phyloP scores from a whole-genome alignment of 1,284 basidiomycete species.

The Tilletia walkeri region DNA sequence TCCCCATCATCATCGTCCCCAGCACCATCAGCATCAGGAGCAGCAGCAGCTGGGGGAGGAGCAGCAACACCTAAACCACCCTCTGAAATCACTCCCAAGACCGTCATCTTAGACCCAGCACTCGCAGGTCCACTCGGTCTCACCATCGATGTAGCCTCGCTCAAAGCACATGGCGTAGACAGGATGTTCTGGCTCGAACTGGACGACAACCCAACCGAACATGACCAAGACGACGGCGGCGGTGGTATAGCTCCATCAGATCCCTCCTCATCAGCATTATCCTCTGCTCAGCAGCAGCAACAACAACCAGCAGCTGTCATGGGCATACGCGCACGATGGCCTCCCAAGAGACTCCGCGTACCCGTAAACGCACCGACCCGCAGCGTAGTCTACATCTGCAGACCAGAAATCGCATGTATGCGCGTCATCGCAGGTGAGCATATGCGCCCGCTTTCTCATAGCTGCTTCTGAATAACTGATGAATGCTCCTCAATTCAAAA shows the following conservation, averaged over 20 bases:
- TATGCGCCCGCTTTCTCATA: neutral
- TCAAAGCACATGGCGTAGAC: conserved; percentile 97
- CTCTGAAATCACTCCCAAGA: conserved; percentile 65
- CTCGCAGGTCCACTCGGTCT: conserved; percentile 89
- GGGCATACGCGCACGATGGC: conserved; percentile 1
- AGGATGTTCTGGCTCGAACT: conserved; percentile 94
- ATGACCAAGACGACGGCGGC: conserved; percentile 1
- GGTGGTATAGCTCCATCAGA: neutral
- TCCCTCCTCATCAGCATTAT: neutral
- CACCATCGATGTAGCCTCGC: conserved; percentile 81
- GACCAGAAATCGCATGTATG: conserved; percentile 79
- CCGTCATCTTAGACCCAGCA: conserved; percentile 82
- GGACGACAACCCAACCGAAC: conserved; percentile 59
- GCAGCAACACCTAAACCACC: neutral
- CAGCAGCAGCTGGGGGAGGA: neutral
- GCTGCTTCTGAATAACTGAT: too few species aligned
- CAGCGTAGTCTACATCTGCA: conserved; percentile 89
- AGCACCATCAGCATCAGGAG: neutral
- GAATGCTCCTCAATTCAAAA: neutral
- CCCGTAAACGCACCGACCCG: conserved; percentile 69
- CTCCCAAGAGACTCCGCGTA: conserved; percentile 7
- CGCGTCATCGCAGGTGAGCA: conserved; percentile 81
- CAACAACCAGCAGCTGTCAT: neutral
- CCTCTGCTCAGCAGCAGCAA: neutral
- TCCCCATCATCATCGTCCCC: too few species aligned